These are phyloP conservation scores for Ramalina intermedia DNA, from an alignment of 495 filamentous ascomycete species.

Conservation along the genomic window DNA sequence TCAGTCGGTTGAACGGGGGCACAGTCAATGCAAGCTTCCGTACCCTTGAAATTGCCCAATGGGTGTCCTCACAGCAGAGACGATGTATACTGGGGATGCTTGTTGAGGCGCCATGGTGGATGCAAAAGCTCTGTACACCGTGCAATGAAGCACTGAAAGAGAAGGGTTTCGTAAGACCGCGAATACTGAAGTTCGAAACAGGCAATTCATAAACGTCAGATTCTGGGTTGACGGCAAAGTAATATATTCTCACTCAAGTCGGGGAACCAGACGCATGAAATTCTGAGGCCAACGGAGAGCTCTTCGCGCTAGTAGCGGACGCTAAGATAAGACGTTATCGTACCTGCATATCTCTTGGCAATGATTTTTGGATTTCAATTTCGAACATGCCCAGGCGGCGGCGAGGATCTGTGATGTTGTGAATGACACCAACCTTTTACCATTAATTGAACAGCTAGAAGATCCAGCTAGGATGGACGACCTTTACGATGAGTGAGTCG, in stretches of 20 bases:
- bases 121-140: background rate
- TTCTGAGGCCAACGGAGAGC: too few relatives aligned
- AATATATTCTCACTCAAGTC: too few relatives aligned
- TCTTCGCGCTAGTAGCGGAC: too few relatives aligned
- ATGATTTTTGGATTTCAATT: background rate
- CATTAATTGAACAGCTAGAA: too few relatives aligned
- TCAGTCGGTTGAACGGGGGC: constrained; percentile 2
- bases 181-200: too few relatives aligned
- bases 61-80: constrained; percentile 79
- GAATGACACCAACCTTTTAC: too few relatives aligned
- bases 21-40: background rate
- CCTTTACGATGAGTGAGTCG: constrained; percentile 64
- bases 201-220: too few relatives aligned
- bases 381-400: background rate
- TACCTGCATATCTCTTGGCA: background rate
- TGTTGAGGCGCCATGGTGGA: constrained; percentile 23
- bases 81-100: constrained; percentile 83
- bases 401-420: too few relatives aligned
- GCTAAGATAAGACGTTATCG: background rate
- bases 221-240: too few relatives aligned
- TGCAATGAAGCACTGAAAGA: too few relatives aligned
- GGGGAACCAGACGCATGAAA: too few relatives aligned
- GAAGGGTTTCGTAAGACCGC: too few relatives aligned
- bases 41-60: constrained; percentile 89
- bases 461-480: constrained; percentile 49